A percentile compares a stretch with the other conserved stretches of the same genome.
Conservation (phyloP, 1,139 yeast genomes). For the Geotrichum cucujoidarum region DNA sequence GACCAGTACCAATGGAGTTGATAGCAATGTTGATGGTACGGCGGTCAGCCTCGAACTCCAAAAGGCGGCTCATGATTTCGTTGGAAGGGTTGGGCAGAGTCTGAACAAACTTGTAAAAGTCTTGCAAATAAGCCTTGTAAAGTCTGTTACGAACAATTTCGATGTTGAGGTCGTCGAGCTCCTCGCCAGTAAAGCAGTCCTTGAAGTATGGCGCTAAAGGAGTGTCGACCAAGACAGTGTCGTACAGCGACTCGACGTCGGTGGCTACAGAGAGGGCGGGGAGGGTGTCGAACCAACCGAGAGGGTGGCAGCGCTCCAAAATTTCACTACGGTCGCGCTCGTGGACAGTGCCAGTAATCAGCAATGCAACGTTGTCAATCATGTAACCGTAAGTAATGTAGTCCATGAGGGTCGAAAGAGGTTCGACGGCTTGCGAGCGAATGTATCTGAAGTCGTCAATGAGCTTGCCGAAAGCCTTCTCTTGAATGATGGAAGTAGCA, state of each 20-base stretch:
- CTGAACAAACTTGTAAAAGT: conserved; percentile 64
- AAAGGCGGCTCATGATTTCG: conserved; percentile 71
- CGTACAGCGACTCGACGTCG: conserved; percentile 85
- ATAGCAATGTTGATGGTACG: conserved; percentile 86
- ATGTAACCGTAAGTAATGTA: conserved; percentile 92
- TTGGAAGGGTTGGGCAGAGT: conserved; percentile 70
- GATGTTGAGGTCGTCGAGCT: conserved; percentile 89
- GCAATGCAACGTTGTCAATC: conserved; percentile 94
- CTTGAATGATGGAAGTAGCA: conserved; percentile 78
- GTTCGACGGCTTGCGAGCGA: conserved; percentile 77
- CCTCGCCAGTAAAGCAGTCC: conserved; percentile 86
- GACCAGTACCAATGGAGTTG: conserved; percentile 80
- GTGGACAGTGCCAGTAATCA: conserved; percentile 96
- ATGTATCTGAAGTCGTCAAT: conserved; percentile 82
- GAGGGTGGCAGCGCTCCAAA: conserved; percentile 84
- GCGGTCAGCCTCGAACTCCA: conserved; percentile 92
- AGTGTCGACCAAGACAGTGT: conserved; percentile 92
- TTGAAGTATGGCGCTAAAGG: conserved; percentile 96
- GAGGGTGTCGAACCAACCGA: conserved; percentile 97
- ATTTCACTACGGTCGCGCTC: conserved; percentile 88
- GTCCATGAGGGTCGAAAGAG: conserved; percentile 76
- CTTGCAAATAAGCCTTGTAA: conserved; percentile 89
- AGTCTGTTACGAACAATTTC: conserved; percentile 90
- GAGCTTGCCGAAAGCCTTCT: conserved; percentile 66
- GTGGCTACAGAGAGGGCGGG: conserved; percentile 94